Percentiles rank a stretch among this genome's conserved stretches.
These are phyloP conservation scores for Closterium sp. DNA, from an alignment of 139 green algal genomes.

Conservation along the genomic window DNA sequence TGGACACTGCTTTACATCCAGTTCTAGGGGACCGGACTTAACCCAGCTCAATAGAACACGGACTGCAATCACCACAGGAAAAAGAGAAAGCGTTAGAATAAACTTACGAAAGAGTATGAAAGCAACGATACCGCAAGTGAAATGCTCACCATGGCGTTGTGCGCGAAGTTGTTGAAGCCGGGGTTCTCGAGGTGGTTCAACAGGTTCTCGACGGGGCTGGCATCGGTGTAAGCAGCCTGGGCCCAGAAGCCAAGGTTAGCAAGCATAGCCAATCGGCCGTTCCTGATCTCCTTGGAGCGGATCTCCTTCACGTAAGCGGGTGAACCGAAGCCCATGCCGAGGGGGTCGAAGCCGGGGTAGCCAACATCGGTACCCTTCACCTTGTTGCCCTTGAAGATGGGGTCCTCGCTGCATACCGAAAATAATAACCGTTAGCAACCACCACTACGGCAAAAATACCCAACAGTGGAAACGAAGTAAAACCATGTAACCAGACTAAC, in stretches of 20 bases:
- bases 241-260: constrained; percentile 27
- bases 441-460: background rate
- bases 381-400: constrained; percentile 52
- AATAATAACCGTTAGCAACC: background rate
- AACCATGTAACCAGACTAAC: constrained; percentile 19
- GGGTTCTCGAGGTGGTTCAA: constrained; percentile 47
- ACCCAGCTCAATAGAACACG: background rate
- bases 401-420: constrained; percentile 26
- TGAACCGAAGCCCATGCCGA: constrained; percentile 31
- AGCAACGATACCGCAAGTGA: background rate
- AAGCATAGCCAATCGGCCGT: constrained; percentile 76
- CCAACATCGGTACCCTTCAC: constrained; percentile 49
- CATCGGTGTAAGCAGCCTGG: constrained; percentile 42
- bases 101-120: background rate
- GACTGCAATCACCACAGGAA: background rate
- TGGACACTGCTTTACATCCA: background rate
- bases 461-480: background rate
- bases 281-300: constrained; percentile 77
- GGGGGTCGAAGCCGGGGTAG: constrained; percentile 49
- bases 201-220: constrained; percentile 49
- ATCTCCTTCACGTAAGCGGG: constrained; percentile 44
- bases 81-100: background rate
- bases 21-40: background rate
- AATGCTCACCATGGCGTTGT: background rate
- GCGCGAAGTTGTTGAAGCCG: constrained; percentile 34